Base-by-base conservation (phyloP, 345 rosid species). In the Garcia nutans region DNA sequence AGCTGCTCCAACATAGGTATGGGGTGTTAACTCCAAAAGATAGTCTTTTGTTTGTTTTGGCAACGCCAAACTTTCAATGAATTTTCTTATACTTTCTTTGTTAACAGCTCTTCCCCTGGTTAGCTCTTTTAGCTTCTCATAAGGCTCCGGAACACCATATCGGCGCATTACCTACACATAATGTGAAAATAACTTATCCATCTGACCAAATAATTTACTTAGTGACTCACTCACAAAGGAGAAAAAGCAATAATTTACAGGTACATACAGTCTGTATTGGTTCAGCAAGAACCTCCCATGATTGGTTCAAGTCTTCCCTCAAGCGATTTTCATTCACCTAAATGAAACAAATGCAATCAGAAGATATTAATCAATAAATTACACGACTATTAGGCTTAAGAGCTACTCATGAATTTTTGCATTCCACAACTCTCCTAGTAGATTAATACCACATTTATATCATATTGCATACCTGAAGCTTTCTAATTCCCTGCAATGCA, bases 281-380 rank as follows among this genome's bases (percentile, higher is more conserved):
- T 80, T 96, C 99, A 50, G 98, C 98, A 57, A 96, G 99, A 80
- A 96, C 93, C 87, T 96, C 97, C 97, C 98, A 93, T 47, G 89
- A 80, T 23, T 89, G 83, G 86, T 93, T 84, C 91, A 93, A 83
- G 86, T 96, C 97, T 78, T 89, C 95, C 24, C 78, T 85, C 76
- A 96, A 77, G 67, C 88, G 79, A 79, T 91, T 88, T 85, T 87
- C 93, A 71, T 93, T 96, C 17, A 96, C 97, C 98, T 93, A 65
- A 77, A 86, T 45, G 59, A 55, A 58, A 44, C 19, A 74, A 13
- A 37, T 19, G 19, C 37, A 70, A 58, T 11, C 55, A 50, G 44
- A 56, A 69, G 16, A 47, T 24, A 33, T 42, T 16, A 41, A 61
- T 58, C 37, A 58, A 37, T 4, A 41, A 15, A 22, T 58, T 22